Percentiles rank a stretch among this genome's conserved stretches.
Evolutionary conservation across 306 rosid species (phyloP).

Genomic region (Malus sieversii): DNA sequence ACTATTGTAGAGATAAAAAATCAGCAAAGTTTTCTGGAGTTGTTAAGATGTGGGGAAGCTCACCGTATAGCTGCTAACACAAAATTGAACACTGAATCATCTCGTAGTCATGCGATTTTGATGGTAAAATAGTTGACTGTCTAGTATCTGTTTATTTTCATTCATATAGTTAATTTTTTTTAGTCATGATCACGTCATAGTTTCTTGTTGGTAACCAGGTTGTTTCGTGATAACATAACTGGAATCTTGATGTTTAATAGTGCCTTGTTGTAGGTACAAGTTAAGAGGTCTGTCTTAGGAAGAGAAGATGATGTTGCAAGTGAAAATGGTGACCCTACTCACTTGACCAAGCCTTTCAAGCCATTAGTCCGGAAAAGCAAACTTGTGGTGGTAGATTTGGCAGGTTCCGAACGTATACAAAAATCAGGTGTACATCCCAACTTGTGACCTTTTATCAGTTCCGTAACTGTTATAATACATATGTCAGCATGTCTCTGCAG

Average conservation of each 20-base stretch:
- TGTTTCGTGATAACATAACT: slow-evolving; percentile 8
- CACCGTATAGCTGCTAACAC: slow-evolving; percentile 93
- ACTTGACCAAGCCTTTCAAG: slow-evolving; percentile 59
- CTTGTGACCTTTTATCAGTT: not conserved
- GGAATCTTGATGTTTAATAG: slow-evolving; percentile 26
- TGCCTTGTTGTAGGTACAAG: slow-evolving; percentile 61
- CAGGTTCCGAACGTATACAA: slow-evolving; percentile 95
- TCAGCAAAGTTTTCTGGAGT: slow-evolving; percentile 65
- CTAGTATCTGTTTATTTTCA: slow-evolving; percentile 6
- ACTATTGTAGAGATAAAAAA: slow-evolving; percentile 80
- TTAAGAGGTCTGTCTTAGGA: slow-evolving; percentile 68
- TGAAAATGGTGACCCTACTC: slow-evolving; percentile 68
- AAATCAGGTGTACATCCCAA: slow-evolving; percentile 69
- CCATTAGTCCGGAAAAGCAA: slow-evolving; percentile 89
- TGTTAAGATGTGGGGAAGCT: slow-evolving; percentile 81
- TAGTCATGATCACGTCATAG: not conserved
- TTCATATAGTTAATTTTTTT: not conserved
- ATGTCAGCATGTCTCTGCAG: not conserved
- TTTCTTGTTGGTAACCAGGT: not conserved
- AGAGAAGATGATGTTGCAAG: slow-evolving; percentile 47
- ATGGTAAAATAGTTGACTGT: slow-evolving; percentile 52
- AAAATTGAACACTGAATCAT: slow-evolving; percentile 87
- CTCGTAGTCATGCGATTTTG: slow-evolving; percentile 95
- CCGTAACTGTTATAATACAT: not conserved
- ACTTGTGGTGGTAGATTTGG: slow-evolving; percentile 92